These are phyloP conservation scores for Ustilago esculenta DNA, from an alignment of 1,284 basidiomycete species.

Conservation along the genomic window DNA sequence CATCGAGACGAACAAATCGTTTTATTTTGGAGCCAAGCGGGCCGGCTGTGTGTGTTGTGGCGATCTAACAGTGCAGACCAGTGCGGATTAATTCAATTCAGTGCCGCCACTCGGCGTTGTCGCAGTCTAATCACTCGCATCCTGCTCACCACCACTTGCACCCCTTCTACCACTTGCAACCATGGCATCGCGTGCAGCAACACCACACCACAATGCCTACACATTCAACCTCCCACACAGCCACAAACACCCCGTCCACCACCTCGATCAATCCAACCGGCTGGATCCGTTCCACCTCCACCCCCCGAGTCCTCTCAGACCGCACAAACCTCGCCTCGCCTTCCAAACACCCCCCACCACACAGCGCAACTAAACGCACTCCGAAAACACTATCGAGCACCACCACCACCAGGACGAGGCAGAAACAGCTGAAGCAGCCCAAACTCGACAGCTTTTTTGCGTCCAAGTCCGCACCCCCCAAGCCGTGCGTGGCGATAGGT, in stretches of 20 bases:
- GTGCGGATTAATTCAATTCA: too few relatives aligned
- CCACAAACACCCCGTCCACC: constrained; percentile 5
- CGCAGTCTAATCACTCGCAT: too few relatives aligned
- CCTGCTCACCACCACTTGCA: too few relatives aligned
- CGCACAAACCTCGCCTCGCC: constrained; percentile 16
- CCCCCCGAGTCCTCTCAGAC: constrained; percentile 4
- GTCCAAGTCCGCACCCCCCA: constrained; percentile 25
- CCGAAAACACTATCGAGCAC: too few relatives aligned
- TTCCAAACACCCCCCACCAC: neutral
- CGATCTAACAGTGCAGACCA: too few relatives aligned
- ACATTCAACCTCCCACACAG: constrained; percentile 2
- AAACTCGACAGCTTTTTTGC: constrained; percentile 39
- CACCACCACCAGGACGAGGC: neutral
- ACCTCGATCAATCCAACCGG: constrained; percentile 38
- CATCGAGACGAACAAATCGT: too few relatives aligned
- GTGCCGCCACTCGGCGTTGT: too few relatives aligned
- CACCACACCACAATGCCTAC: too few relatives aligned
- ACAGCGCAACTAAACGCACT: constrained; percentile 1
- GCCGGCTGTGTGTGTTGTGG: too few relatives aligned
- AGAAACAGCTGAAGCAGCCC: constrained; percentile 7
- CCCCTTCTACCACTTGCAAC: too few relatives aligned
- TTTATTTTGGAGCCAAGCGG: too few relatives aligned
- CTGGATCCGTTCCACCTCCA: constrained; percentile 37
- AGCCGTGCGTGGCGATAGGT: neutral
- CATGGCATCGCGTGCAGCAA: too few relatives aligned